phyloP scores from a whole-genome alignment of 306 rosid genomes.

The Albizia julibrissin region DNA sequence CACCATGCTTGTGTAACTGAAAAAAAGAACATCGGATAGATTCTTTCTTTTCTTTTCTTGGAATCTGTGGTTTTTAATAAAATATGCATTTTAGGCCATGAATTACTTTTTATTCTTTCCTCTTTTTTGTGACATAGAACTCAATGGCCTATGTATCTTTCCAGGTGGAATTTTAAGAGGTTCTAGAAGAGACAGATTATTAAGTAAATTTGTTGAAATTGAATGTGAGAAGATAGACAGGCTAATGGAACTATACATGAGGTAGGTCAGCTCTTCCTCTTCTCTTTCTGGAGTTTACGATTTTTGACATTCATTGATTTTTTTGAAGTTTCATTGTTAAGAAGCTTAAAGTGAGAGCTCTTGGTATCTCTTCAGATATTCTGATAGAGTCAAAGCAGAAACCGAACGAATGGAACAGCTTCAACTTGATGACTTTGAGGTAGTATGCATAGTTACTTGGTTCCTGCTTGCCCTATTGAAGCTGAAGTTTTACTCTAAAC shows the following conservation, averaged over 20 bases:
- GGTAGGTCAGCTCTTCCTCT: conserved; percentile 51
- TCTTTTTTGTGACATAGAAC: conserved; percentile 22
- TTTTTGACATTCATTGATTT: conserved; percentile 12
- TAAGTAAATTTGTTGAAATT: conserved; percentile 87
- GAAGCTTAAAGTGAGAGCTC: conserved; percentile 7
- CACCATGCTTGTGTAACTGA: background rate
- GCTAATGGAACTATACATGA: conserved; percentile 88
- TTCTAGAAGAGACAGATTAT: conserved; percentile 88
- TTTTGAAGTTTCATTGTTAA: conserved; percentile 18
- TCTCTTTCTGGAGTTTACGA: conserved; percentile 16
- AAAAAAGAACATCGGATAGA: background rate
- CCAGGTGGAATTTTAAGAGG: conserved; percentile 96
- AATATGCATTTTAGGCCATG: conserved; percentile 5
- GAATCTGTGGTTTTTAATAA: conserved; percentile 8
- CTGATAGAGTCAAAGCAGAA: conserved; percentile 83
- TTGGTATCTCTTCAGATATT: conserved; percentile 56
- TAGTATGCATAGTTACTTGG: conserved; percentile 29
- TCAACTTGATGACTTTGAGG: conserved; percentile 92
- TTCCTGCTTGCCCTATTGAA: conserved; percentile 18
- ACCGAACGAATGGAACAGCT: conserved; percentile 64
- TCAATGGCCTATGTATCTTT: conserved; percentile 31
- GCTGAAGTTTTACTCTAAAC: background rate
- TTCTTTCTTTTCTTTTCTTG: background rate
- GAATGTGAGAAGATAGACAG: conserved; percentile 97
- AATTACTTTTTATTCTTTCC: background rate